These are phyloP conservation scores for Besnoitia besnoiti DNA, from an alignment of 169 alveolate genomes.

Conservation along the genomic window DNA sequence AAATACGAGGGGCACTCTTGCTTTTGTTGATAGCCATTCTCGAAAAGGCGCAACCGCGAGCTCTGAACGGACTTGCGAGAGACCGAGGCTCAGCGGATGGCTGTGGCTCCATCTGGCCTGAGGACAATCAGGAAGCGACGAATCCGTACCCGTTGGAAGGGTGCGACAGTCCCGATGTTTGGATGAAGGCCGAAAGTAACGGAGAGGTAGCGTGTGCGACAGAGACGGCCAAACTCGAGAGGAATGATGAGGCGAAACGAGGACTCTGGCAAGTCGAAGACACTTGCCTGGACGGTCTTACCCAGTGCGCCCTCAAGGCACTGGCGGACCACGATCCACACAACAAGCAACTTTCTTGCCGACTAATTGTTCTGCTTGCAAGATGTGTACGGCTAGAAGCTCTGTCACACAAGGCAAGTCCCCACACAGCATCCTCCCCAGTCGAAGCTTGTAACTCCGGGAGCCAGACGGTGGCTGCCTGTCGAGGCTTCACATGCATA, in stretches of 20 bases:
- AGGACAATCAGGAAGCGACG: background rate
- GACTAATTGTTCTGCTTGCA: background rate
- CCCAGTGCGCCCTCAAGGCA: background rate
- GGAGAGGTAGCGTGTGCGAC: too few species aligned
- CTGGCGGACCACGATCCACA: slow-evolving; percentile 12
- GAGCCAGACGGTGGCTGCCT: too few species aligned
- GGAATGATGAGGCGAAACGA: background rate
- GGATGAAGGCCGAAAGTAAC: too few species aligned
- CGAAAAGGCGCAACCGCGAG: background rate
- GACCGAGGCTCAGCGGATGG: background rate
- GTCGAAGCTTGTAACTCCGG: too few species aligned
- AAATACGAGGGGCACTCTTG: background rate
- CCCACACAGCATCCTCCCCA: too few species aligned
- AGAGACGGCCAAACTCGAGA: background rate
- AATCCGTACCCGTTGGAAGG: background rate
- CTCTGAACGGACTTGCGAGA: background rate
- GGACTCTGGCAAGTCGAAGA: background rate
- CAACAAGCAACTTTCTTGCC: slow-evolving; percentile 23
- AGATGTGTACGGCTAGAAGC: background rate
- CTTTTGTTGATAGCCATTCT: background rate
- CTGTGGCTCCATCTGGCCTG: background rate
- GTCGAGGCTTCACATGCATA: too few species aligned
- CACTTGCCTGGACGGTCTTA: background rate
- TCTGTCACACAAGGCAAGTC: background rate
- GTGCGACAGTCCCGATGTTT: background rate